Evolutionary conservation across 1,284 basidiomycete genomes (phyloP).

Genomic region (Serendipita sp.): DNA sequence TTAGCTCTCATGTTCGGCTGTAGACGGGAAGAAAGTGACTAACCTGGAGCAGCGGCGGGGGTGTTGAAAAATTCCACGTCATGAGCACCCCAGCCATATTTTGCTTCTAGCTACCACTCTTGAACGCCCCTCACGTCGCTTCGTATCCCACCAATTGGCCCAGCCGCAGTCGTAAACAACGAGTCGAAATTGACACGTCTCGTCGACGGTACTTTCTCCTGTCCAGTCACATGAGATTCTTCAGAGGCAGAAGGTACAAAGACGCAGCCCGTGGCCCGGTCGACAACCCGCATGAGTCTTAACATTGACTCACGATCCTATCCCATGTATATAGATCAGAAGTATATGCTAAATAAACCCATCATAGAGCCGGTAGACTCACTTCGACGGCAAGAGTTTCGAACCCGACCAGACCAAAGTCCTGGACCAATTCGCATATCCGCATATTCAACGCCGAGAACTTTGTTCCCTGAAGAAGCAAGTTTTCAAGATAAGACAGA

Average conservation of each 20-base stretch:
- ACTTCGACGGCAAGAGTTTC: constrained; percentile 95
- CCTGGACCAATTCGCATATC: constrained; percentile 84
- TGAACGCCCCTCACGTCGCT: constrained; percentile 68
- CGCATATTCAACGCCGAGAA: constrained; percentile 75
- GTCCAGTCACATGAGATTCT: constrained; percentile 23
- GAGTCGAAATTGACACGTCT: constrained; percentile 46
- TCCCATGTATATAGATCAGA: too few species aligned
- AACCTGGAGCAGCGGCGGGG: constrained; percentile 9
- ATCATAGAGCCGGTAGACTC: constrained; percentile 13
- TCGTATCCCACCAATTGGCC: constrained; percentile 36
- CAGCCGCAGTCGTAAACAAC: constrained; percentile 52
- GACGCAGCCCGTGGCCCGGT: constrained; percentile 45
- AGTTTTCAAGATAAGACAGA: constrained; percentile 73
- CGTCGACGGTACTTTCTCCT: constrained; percentile 23
- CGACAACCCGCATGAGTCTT: too few species aligned
- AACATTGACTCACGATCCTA: too few species aligned
- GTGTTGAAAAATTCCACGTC: constrained; percentile 30
- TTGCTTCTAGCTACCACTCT: constrained; percentile 75
- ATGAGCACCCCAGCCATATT: constrained; percentile 62
- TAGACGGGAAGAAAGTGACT: too few species aligned
- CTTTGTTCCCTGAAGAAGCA: constrained; percentile 50
- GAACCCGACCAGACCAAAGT: constrained; percentile 89
- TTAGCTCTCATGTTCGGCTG: too few species aligned
- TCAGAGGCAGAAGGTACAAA: constrained; percentile 44
- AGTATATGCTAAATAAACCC: too few species aligned